A percentile compares a stretch with the other conserved stretches of the same genome.
These are phyloP conservation scores for Takashimella tepidaria DNA, from an alignment of 1,284 basidiomycete species.

Conservation along the genomic window DNA sequence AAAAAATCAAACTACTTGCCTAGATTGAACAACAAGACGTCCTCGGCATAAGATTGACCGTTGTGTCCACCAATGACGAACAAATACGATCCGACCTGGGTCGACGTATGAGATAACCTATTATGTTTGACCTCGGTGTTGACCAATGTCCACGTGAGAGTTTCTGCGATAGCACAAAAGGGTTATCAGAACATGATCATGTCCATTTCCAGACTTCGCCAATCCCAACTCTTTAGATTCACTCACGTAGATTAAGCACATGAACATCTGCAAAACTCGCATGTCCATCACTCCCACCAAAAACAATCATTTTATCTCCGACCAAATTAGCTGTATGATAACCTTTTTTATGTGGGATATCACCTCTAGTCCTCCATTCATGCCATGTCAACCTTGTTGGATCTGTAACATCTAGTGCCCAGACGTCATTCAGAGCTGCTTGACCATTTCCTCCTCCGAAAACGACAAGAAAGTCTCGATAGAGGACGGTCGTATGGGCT, in stretches of 20 bases:
- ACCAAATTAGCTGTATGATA: conserved; percentile 88
- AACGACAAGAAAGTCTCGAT: conserved; percentile 69
- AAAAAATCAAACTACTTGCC: conserved; percentile 53
- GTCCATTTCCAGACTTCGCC: too few relatives aligned
- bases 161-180: too few relatives aligned
- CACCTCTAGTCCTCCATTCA: conserved; percentile 50
- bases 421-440: conserved; percentile 81
- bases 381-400: conserved; percentile 47
- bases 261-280: conserved; percentile 78
- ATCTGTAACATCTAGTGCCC: conserved; percentile 64
- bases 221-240: too few relatives aligned
- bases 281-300: conserved; percentile 50
- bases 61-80: conserved; percentile 88
- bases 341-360: conserved; percentile 59
- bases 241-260: conserved; percentile 74
- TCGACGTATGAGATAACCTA: conserved; percentile 78
- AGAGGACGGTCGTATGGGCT: conserved; percentile 77
- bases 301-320: conserved; percentile 58
- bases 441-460: conserved; percentile 90
- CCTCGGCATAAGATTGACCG: conserved; percentile 67
- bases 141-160: conserved; percentile 64
- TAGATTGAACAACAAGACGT: conserved; percentile 79
- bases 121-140: conserved; percentile 57
- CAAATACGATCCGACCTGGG: conserved; percentile 87
- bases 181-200: too few relatives aligned